Base-by-base conservation (phyloP, 495 filamentous ascomycete genomes). In the Penicillium angulare region DNA sequence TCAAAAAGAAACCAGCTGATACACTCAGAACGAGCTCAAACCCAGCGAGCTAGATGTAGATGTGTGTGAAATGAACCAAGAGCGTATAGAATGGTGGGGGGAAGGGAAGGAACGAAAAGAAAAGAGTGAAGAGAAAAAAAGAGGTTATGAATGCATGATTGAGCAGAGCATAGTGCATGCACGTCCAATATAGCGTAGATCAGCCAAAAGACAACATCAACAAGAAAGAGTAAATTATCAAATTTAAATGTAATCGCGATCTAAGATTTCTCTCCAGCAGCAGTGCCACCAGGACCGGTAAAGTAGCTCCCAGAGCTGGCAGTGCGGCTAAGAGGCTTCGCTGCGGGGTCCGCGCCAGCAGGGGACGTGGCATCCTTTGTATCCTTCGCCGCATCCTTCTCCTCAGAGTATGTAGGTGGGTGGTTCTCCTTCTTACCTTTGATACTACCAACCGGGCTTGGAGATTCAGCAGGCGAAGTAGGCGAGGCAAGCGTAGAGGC, bases 301-400 rank as follows among this genome's bases (percentile, higher is more conserved):
- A 62, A 67, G 53, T 70, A 65, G 27, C 62, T 66, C 1, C 55
- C 51, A 3, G 65, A 60, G 43, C 65, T 70, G 7, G 50, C 48
- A n/a, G 58, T 63, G 20, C 67, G 67, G 40, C 49, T 62, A 5
- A 63, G 12, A 26, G 55, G 59, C 17, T 42, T 33, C 4, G 36
- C 29, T 8, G 55, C 53, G 16, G 56, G 52, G 29, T 23, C 40
- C 21, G 38, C 47, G 4, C 29, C 50, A 33, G 18, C 47, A 40
- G 46, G 33, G 17, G 46, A 45, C 31, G 40, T 26, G 20, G 32
- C 43, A 23, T 24, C 43, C 26, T 29, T 36, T 20, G 46, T n/a
- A n/a, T n/a, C 33, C 7, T 42, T 18, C 36, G 40, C 39, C 5
- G 22, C 41, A 17, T 21, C 23, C 36, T 41, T 22, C 34, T 35